These are phyloP conservation scores for Aspergillus panamensis DNA, from an alignment of 495 filamentous ascomycete species.

Conservation along the genomic window DNA sequence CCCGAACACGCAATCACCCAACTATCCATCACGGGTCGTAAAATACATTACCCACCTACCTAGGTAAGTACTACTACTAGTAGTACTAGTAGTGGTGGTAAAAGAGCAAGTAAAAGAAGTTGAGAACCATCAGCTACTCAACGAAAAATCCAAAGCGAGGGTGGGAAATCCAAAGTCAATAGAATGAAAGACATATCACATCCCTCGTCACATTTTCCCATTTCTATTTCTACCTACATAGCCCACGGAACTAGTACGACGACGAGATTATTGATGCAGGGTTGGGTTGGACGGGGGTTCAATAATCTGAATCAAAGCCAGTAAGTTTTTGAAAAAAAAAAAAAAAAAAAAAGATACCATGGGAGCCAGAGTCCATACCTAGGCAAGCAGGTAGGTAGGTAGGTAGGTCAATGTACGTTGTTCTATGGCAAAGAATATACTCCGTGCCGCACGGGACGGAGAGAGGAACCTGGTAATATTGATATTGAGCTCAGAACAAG, in stretches of 20 bases:
- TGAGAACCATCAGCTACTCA: background rate
- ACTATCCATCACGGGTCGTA: too few species aligned
- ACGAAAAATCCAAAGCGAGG: slow-evolving; percentile 1
- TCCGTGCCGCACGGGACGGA: background rate
- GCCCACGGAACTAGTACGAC: background rate
- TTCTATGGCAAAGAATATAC: background rate
- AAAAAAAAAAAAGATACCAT: background rate
- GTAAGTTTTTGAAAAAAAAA: background rate
- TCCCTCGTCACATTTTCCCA: slow-evolving; percentile 14
- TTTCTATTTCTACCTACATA: background rate
- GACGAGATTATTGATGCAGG: background rate
- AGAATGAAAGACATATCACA: slow-evolving; percentile 23
- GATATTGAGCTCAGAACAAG: background rate
- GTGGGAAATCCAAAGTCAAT: slow-evolving; percentile 11
- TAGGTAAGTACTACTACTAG: too few species aligned
- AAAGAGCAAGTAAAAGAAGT: too few species aligned
- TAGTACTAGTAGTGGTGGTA: too few species aligned
- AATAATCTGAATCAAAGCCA: background rate
- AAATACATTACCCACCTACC: too few species aligned
- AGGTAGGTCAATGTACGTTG: too few species aligned
- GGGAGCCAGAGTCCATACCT: background rate
- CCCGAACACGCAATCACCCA: too few species aligned
- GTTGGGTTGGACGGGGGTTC: background rate
- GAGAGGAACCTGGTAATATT: background rate
- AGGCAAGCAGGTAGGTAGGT: too few species aligned